phyloP scores from a whole-genome alignment of 192 early-diverging fungal genomes.

The Lunasporangiospora selenospora region DNA sequence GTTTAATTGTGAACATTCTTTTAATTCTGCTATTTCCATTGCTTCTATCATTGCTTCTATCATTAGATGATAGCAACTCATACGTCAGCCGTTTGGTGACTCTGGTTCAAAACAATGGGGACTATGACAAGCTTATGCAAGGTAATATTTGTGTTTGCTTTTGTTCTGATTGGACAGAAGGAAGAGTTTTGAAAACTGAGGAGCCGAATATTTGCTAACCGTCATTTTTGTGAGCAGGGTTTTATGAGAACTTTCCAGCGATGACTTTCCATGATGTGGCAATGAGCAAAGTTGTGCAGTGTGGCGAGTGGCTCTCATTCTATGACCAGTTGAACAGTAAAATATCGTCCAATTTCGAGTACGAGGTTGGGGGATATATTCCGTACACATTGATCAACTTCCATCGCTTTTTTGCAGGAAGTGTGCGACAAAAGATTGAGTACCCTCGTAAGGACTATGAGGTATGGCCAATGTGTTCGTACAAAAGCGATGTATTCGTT shows the following conservation, averaged over 20 bases:
- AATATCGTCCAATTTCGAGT: constrained; percentile 53
- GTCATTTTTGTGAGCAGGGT: constrained; percentile 66
- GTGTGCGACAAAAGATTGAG: constrained; percentile 62
- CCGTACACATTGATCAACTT: constrained; percentile 76
- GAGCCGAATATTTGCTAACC: too few species aligned
- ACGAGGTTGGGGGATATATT: constrained; percentile 69
- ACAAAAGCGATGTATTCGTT: background rate
- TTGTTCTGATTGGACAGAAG: too few species aligned
- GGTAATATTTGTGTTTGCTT: constrained; percentile 54
- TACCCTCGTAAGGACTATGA: constrained; percentile 85
- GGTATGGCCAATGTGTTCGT: constrained; percentile 46
- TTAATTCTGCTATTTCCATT: background rate
- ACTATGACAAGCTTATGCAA: constrained; percentile 87
- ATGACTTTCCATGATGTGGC: constrained; percentile 82
- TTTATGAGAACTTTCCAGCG: constrained; percentile 89
- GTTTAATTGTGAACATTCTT: background rate
- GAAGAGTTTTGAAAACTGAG: too few species aligned
- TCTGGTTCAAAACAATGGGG: constrained; percentile 71
- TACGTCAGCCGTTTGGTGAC: constrained; percentile 61
- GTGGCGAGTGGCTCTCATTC: constrained; percentile 82
- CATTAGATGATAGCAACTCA: constrained; percentile 42
- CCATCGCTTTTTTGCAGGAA: constrained; percentile 82
- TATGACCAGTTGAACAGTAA: constrained; percentile 75
- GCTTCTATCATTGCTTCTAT: background rate
- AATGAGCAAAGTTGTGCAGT: constrained; percentile 67